Conservation (phyloP, 129 eudicot genomes). For the Chrysanthemum makinoi region DNA sequence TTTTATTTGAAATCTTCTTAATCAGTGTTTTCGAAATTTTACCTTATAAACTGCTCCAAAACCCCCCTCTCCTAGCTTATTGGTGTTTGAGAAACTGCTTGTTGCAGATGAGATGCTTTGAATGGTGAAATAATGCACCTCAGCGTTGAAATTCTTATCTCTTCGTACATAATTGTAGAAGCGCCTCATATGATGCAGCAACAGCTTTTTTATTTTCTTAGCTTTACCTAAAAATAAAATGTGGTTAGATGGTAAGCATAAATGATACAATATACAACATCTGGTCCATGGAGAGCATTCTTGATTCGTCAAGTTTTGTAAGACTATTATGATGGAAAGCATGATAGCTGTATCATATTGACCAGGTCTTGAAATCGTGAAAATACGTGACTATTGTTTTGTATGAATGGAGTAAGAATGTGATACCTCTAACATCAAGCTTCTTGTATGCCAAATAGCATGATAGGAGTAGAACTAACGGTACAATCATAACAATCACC, state of each 20-base stretch:
- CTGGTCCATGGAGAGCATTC: neutral
- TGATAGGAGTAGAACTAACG: constrained; percentile 20
- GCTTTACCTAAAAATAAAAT: constrained; percentile 10
- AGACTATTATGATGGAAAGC: neutral
- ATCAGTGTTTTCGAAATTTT: neutral
- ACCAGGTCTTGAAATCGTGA: neutral
- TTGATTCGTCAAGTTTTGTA: neutral
- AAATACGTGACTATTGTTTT: neutral
- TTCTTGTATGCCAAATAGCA: constrained; percentile 23
- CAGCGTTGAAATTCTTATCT: constrained; percentile 15
- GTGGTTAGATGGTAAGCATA: neutral
- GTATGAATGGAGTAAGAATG: neutral
- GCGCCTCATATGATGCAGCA: constrained; percentile 10
- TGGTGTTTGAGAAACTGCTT: constrained; percentile 17
- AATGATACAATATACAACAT: no score
- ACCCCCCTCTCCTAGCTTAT: constrained; percentile 34
- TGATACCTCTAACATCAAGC: constrained; percentile 19
- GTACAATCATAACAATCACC: constrained; percentile 23
- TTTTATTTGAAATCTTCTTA: neutral
- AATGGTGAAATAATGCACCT: constrained; percentile 24
- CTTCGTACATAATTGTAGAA: neutral
- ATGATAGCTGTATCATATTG: neutral
- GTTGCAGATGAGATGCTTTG: constrained; percentile 29
- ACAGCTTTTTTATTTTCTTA: constrained; percentile 1
- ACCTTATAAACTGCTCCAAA: constrained; percentile 38